Conservation (phyloP, 2,329 filamentous ascomycete species). For the Diplodia scrobiculata region DNA sequence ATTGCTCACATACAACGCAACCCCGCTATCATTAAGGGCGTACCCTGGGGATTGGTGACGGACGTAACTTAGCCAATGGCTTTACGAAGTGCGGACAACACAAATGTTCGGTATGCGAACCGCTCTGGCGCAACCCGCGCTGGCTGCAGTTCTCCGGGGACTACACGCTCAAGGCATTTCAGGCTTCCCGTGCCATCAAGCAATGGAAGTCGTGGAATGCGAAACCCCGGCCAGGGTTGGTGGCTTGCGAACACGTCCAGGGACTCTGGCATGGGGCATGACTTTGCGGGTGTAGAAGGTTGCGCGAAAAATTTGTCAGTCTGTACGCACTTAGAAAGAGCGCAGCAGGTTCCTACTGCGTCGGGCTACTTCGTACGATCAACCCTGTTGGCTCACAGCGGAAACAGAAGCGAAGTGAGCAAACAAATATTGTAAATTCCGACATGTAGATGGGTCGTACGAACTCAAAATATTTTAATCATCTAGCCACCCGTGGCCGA, state of each 20-base stretch:
- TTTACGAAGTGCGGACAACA: conserved; percentile 1
- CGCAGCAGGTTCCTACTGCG: no score
- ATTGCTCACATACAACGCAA: conserved; percentile 64
- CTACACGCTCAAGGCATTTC: conserved; percentile 43
- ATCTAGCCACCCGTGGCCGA: conserved; percentile 25
- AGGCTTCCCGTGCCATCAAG: conserved; percentile 23
- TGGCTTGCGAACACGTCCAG: conserved; percentile 19
- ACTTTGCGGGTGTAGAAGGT: no score
- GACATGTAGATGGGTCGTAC: no score
- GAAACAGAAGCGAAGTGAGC: no score
- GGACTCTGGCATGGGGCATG: background rate
- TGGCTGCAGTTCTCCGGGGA: conserved; percentile 54
- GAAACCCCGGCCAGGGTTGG: background rate
- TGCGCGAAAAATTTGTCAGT: no score
- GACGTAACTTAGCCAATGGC: background rate
- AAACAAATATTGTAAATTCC: no score
- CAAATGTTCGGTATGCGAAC: conserved; percentile 37
- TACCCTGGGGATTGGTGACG: background rate
- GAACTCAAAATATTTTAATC: no score
- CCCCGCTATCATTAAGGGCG: no score
- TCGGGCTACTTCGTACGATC: no score
- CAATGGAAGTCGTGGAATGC: conserved; percentile 23
- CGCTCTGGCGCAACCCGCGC: conserved; percentile 50
- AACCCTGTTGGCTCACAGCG: no score
- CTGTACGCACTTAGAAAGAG: no score